A percentile compares a stretch with the other conserved stretches of the same genome.
Conservation (phyloP, 768 basidiomycete genomes). For the Galerina marginata region DNA sequence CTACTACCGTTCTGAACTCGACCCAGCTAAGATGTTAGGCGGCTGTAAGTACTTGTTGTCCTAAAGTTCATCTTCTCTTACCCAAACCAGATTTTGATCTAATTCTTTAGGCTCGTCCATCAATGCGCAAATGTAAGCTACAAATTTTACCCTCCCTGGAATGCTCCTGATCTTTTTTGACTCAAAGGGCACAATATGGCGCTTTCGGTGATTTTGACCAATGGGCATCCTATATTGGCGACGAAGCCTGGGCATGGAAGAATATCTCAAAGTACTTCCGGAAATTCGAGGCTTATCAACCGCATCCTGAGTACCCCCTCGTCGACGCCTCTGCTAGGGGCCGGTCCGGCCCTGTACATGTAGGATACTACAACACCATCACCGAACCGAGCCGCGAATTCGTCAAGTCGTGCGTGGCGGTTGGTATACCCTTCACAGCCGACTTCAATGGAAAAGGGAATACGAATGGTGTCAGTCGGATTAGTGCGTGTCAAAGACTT, state of each 20-base stretch:
- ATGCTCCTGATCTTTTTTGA: background rate
- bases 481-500: constrained; percentile 37
- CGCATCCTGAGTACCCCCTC: constrained; percentile 53
- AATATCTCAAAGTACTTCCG: constrained; percentile 66
- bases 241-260: constrained; percentile 66
- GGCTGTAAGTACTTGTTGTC: constrained; percentile 56
- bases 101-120: constrained; percentile 58
- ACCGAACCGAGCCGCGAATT: constrained; percentile 54
- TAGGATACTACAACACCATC: constrained; percentile 60
- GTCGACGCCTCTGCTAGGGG: constrained; percentile 58
- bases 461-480: constrained; percentile 63
- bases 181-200: constrained; percentile 64
- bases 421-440: constrained; percentile 59
- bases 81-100: background rate
- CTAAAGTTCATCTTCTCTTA: background rate
- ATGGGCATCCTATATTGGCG: constrained; percentile 58
- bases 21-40: constrained; percentile 63
- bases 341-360: constrained; percentile 56
- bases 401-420: constrained; percentile 54
- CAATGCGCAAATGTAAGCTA: constrained; percentile 58
- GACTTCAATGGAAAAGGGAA: constrained; percentile 67
- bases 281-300: constrained; percentile 68
- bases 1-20: background rate
- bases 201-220: constrained; percentile 71
- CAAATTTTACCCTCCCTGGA: background rate